phyloP scores from a whole-genome alignment of 257 asterid genomes.

The Solanum bulbocastanum region DNA sequence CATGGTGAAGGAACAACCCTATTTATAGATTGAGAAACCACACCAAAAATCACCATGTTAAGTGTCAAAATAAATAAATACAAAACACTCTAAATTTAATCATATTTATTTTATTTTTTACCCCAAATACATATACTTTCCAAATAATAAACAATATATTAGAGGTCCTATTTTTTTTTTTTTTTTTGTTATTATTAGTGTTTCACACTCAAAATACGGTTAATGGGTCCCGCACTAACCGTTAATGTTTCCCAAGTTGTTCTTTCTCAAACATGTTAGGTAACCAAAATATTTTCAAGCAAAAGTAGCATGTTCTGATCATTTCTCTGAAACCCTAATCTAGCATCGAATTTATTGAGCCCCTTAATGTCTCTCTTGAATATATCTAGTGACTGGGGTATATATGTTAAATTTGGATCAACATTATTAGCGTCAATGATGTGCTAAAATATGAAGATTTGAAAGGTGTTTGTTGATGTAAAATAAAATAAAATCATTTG shows the following conservation, averaged over 20 bases:
- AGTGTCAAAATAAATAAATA: no score
- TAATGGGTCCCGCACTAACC: constrained; percentile 17
- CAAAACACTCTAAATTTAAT: background rate
- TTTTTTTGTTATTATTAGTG: background rate
- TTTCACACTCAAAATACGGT: background rate
- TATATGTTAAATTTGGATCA: background rate
- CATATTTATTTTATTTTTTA: background rate
- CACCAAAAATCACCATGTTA: background rate
- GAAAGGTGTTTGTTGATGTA: constrained; percentile 14
- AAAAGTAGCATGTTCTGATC: background rate
- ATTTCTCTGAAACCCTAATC: constrained; percentile 1
- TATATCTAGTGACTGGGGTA: background rate
- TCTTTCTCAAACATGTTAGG: background rate
- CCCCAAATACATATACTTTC: no score
- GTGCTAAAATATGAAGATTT: background rate
- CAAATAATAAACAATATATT: background rate
- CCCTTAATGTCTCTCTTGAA: background rate
- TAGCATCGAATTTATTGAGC: background rate
- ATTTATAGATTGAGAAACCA: background rate
- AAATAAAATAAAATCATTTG: background rate
- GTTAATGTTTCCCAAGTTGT: background rate
- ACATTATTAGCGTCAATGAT: background rate
- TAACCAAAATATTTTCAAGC: background rate
- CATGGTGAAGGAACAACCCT: background rate
- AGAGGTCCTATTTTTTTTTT: background rate